These are phyloP conservation scores for Paspalum notatum DNA, from an alignment of 176 grass and related monocot genomes.

Conservation along the genomic window DNA sequence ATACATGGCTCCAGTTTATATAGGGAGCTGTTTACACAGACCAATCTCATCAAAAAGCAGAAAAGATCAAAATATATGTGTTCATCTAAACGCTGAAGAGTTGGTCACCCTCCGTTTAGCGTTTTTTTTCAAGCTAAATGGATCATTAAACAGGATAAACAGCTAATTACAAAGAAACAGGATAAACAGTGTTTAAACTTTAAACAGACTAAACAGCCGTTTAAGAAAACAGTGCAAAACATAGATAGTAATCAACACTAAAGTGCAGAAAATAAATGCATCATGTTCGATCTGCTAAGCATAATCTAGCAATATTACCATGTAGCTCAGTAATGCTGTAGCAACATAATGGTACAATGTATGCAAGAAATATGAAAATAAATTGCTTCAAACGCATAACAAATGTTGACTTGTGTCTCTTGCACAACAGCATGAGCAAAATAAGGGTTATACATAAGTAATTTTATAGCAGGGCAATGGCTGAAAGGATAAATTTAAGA, in stretches of 20 bases:
- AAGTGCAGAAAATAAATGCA: background rate
- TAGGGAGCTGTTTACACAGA: background rate
- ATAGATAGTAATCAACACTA: background rate
- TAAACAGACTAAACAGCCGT: too few species aligned
- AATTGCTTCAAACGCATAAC: background rate
- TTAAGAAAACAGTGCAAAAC: background rate
- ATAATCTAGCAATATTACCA: slow-evolving; percentile 3
- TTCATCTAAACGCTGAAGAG: background rate
- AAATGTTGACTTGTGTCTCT: background rate
- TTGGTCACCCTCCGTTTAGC: too few species aligned
- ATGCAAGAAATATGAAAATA: slow-evolving; percentile 13
- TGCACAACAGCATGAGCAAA: background rate
- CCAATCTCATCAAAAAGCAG: background rate
- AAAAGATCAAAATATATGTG: background rate
- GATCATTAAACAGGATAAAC: too few species aligned
- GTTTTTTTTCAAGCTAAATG: too few species aligned
- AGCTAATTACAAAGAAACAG: too few species aligned
- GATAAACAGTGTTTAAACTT: too few species aligned
- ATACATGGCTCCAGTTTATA: background rate
- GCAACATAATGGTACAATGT: background rate
- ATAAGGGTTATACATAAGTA: slow-evolving; percentile 7
- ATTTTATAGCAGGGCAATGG: slow-evolving; percentile 18
- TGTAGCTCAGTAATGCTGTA: slow-evolving; percentile 10
- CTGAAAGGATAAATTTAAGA: slow-evolving; percentile 5
- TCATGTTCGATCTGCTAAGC: slow-evolving; percentile 6